Conservation (phyloP, 169 alveolate species). For the Plasmodium knowlesi region DNA sequence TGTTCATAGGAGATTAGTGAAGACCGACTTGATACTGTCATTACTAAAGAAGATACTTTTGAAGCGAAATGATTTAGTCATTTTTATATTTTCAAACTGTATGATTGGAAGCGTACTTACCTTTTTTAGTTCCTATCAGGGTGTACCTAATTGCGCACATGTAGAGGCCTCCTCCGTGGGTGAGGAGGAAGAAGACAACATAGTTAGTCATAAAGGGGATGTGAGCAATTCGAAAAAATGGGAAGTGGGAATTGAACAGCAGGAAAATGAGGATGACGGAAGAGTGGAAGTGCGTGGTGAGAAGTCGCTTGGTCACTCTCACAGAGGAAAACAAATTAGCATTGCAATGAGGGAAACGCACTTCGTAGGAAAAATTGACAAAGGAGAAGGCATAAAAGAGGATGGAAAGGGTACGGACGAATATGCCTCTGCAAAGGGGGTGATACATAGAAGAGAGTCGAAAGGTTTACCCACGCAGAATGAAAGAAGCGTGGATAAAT, state of each 20-base stretch:
- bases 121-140: slow-evolving; percentile 44
- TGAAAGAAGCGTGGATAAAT: neutral
- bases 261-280: neutral
- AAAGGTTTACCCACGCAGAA: neutral
- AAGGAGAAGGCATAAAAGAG: neutral
- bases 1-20: slow-evolving; percentile 74
- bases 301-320: neutral
- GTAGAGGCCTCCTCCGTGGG: neutral
- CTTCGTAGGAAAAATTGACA: neutral
- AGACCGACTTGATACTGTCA: slow-evolving; percentile 77
- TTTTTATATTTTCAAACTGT: slow-evolving; percentile 60
- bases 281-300: neutral
- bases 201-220: neutral
- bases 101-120: slow-evolving; percentile 43
- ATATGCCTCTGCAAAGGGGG: neutral
- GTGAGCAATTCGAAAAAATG: neutral
- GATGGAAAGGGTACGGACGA: neutral
- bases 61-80: slow-evolving; percentile 44
- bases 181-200: neutral
- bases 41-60: slow-evolving; percentile 68
- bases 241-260: neutral
- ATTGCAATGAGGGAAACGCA: neutral
- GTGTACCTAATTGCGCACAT: neutral
- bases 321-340: neutral
- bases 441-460: neutral